These are phyloP conservation scores for Hyaloperonospora arabidopsidis DNA, from an alignment of 352 stramenopile genomes.

Conservation along the genomic window DNA sequence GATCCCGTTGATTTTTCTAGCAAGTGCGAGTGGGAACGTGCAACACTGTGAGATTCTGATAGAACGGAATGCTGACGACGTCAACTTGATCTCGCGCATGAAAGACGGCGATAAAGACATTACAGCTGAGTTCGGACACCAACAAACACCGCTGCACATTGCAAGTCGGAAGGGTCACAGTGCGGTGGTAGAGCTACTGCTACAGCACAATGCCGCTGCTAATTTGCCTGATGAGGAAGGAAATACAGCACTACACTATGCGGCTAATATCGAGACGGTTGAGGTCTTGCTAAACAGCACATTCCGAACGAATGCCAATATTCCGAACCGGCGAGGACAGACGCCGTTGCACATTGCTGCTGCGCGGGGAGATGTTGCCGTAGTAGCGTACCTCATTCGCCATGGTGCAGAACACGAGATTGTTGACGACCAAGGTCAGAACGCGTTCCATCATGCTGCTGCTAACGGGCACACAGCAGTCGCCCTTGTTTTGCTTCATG, in stretches of 20 bases:
- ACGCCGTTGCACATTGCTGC: constrained; percentile 71
- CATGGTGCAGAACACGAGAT: constrained; percentile 64
- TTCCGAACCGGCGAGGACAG: constrained; percentile 63
- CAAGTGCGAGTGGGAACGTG: constrained; percentile 57
- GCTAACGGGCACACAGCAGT: constrained; percentile 73
- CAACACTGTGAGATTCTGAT: constrained; percentile 72
- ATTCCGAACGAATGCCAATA: constrained; percentile 73
- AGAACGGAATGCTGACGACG: constrained; percentile 40
- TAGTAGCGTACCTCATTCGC: constrained; percentile 66
- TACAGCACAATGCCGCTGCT: constrained; percentile 55
- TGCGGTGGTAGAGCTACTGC: constrained; percentile 49
- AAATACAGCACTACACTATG: constrained; percentile 72
- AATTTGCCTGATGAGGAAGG: constrained; percentile 76
- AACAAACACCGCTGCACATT: constrained; percentile 72
- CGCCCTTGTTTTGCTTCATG: constrained; percentile 60
- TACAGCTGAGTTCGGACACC: constrained; percentile 51
- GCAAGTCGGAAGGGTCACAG: constrained; percentile 64
- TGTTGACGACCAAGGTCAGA: constrained; percentile 80
- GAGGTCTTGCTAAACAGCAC: constrained; percentile 49
- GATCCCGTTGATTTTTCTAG: constrained; percentile 67
- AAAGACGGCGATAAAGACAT: constrained; percentile 79
- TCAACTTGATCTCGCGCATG: constrained; percentile 72
- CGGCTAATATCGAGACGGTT: constrained; percentile 56
- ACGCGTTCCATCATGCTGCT: constrained; percentile 69
- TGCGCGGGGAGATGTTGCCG: constrained; percentile 56